phyloP scores from a whole-genome alignment of 1,139 yeast species.

The Candida dubliniensis region DNA sequence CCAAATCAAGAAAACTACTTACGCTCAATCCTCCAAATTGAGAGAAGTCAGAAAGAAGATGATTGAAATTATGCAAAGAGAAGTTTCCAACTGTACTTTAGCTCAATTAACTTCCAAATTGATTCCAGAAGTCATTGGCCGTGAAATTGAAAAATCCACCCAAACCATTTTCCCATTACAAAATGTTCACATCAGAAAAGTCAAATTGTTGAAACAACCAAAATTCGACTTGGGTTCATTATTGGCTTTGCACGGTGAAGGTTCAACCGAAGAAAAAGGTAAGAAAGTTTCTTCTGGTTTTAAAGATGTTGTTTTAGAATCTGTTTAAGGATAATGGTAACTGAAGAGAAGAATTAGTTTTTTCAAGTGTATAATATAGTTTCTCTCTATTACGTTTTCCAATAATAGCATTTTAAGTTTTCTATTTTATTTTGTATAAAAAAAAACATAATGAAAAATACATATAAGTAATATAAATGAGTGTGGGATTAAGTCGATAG shows the following conservation, averaged over 20 bases:
- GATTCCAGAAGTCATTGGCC: slow-evolving; percentile 54
- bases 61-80: slow-evolving; percentile 54
- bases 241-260: slow-evolving; percentile 54
- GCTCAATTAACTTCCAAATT: slow-evolving; percentile 53
- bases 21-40: slow-evolving; percentile 52
- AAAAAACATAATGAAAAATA: slow-evolving; percentile 9
- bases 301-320: slow-evolving; percentile 54
- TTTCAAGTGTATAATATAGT: slow-evolving; percentile 6
- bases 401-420: slow-evolving; percentile 9
- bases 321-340: slow-evolving; percentile 29
- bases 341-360: slow-evolving; percentile 1
- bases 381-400: slow-evolving; percentile 3
- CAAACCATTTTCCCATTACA: slow-evolving; percentile 53
- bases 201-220: slow-evolving; percentile 53
- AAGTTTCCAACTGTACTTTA: slow-evolving; percentile 50
- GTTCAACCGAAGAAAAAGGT: slow-evolving; percentile 51
- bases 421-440: slow-evolving; percentile 9
- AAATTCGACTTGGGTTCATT: slow-evolving; percentile 54
- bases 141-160: slow-evolving; percentile 54
- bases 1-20: slow-evolving; percentile 52
- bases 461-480: slow-evolving; percentile 5
- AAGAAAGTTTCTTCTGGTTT: slow-evolving; percentile 51
- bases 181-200: slow-evolving; percentile 55
- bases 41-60: slow-evolving; percentile 54
- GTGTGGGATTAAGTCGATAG: not conserved